These are phyloP conservation scores for Pichia kluyveri DNA, from an alignment of 805 yeast species.

Conservation along the genomic window DNA sequence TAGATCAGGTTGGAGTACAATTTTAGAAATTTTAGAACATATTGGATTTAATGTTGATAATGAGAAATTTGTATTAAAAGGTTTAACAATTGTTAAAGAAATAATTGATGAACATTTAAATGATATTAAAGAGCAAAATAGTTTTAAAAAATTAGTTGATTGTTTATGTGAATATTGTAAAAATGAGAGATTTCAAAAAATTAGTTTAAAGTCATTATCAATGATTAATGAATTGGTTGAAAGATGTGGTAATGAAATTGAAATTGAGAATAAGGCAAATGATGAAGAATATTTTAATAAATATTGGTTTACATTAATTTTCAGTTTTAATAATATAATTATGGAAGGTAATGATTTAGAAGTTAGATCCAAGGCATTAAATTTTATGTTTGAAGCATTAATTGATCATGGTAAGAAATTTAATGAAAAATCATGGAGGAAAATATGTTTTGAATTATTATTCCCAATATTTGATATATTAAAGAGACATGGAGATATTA, in stretches of 20 bases:
- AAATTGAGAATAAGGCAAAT: slow-evolving; percentile 9
- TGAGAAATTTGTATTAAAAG: slow-evolving; percentile 52
- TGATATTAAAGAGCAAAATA: slow-evolving; percentile 61
- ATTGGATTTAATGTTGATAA: slow-evolving; percentile 52
- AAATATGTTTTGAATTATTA: slow-evolving; percentile 63
- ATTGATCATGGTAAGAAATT: slow-evolving; percentile 75
- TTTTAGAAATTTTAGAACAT: slow-evolving; percentile 66
- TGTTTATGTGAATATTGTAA: slow-evolving; percentile 78
- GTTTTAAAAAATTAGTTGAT: slow-evolving; percentile 52
- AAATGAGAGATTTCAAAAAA: slow-evolving; percentile 72
- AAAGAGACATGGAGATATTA: slow-evolving; percentile 64
- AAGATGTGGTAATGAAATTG: slow-evolving; percentile 41
- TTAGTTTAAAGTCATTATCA: slow-evolving; percentile 73
- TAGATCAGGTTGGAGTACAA: slow-evolving; percentile 91
- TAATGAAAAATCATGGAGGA: slow-evolving; percentile 71
- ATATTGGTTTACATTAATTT: slow-evolving; percentile 81
- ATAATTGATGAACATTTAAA: slow-evolving; percentile 55
- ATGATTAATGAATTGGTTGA: slow-evolving; percentile 55
- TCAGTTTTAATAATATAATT: slow-evolving; percentile 77
- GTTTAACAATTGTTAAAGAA: slow-evolving; percentile 53
- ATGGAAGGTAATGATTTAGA: slow-evolving; percentile 93
- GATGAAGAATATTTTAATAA: slow-evolving; percentile 37
- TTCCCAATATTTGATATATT: slow-evolving; percentile 87
- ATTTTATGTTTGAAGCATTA: slow-evolving; percentile 71
- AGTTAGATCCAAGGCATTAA: slow-evolving; percentile 83